Conservation (phyloP, 2,329 filamentous ascomycete genomes). For the Mycosphaerelloides madeirae region DNA sequence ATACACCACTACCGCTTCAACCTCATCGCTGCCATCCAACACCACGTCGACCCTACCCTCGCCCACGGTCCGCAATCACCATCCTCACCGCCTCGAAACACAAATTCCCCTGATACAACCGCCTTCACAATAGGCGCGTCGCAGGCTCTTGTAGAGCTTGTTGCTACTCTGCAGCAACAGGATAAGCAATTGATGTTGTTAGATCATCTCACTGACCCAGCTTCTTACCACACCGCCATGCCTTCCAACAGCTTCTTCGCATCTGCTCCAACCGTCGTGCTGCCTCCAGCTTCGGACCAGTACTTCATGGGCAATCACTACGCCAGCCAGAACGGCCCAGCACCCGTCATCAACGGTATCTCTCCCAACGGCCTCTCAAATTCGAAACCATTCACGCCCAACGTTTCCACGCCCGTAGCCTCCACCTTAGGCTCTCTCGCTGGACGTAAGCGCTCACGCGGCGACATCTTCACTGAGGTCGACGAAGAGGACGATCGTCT, state of each 20-base stretch:
- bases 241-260: constrained; percentile 39
- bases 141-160: constrained; percentile 24
- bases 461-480: constrained; percentile 57
- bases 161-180: constrained; percentile 21
- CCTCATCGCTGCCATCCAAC: not conserved
- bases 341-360: constrained; percentile 18
- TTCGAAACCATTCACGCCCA: constrained; percentile 10
- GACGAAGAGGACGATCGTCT: constrained; percentile 56
- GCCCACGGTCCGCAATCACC: not conserved
- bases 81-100: not conserved
- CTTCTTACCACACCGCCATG: constrained; percentile 17
- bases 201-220: constrained; percentile 31
- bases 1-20: not conserved
- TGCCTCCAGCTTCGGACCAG: constrained; percentile 38
- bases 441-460: constrained; percentile 71
- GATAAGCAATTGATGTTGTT: constrained; percentile 30
- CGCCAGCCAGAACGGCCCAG: constrained; percentile 14
- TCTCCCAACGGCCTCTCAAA: constrained; percentile 23
- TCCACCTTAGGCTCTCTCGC: constrained; percentile 38
- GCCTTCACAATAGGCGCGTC: constrained; percentile 25
- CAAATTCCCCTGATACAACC: not conserved
- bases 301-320: constrained; percentile 30
- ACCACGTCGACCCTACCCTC: not conserved
- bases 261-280: constrained; percentile 44
- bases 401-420: constrained; percentile 11